A percentile compares a stretch with the other conserved stretches of the same genome.
These are phyloP conservation scores for Fusarium kyushuense DNA, from an alignment of 2,329 filamentous ascomycete species.

Conservation along the genomic window DNA sequence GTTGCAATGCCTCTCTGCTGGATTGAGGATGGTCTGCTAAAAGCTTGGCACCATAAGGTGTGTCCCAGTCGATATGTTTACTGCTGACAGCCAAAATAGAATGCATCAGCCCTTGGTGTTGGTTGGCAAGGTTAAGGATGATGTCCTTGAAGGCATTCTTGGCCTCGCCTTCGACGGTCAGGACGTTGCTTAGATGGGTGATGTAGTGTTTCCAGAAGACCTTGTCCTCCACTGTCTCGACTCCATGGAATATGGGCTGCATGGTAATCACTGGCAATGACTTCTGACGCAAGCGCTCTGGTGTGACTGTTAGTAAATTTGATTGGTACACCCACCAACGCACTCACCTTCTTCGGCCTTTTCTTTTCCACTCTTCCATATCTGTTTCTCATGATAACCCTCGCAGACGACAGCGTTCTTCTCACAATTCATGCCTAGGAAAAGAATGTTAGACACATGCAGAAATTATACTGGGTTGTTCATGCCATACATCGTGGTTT, in stretches of 20 bases:
- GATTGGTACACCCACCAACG: neutral
- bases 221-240: slow-evolving; percentile 83
- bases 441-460: slow-evolving; percentile 38
- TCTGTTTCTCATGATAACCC: slow-evolving; percentile 86
- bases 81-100: slow-evolving; percentile 87
- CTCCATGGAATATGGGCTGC: slow-evolving; percentile 79
- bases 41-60: slow-evolving; percentile 67
- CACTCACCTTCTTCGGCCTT: slow-evolving; percentile 74
- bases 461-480: neutral
- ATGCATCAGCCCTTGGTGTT: slow-evolving; percentile 88
- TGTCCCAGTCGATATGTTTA: slow-evolving; percentile 75
- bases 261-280: slow-evolving; percentile 67
- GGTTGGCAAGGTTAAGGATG: slow-evolving; percentile 82
- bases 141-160: slow-evolving; percentile 89
- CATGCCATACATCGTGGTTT: slow-evolving; percentile 61
- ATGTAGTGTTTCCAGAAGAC: slow-evolving; percentile 88
- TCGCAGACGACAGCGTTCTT: slow-evolving; percentile 95
- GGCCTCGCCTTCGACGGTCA: slow-evolving; percentile 84
- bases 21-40: slow-evolving; percentile 63
- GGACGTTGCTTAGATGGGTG: slow-evolving; percentile 79
- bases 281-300: slow-evolving; percentile 64
- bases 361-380: slow-evolving; percentile 89
- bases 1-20: slow-evolving; percentile 59
- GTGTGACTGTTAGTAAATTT: slow-evolving; percentile 26
- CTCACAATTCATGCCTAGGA: slow-evolving; percentile 83